phyloP scores from a whole-genome alignment of 139 green algal species.

The Gonium pectorale region DNA sequence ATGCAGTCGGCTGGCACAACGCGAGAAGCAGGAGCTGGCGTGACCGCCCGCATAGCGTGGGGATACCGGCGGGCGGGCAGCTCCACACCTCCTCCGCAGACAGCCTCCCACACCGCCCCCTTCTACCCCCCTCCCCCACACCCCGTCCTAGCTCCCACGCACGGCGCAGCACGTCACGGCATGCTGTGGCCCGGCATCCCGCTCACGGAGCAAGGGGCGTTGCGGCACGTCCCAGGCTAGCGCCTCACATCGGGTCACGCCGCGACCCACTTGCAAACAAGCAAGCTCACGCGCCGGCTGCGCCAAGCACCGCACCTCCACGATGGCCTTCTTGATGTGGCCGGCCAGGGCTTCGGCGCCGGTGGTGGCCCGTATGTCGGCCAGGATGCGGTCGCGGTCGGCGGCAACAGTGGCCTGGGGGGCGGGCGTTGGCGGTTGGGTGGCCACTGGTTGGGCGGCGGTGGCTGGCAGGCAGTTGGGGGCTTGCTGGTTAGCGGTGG shows the following conservation, averaged over 20 bases:
- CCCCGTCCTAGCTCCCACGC: too few relatives aligned
- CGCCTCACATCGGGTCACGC: too few relatives aligned
- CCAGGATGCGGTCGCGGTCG: constrained; percentile 40
- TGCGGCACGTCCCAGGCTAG: background rate
- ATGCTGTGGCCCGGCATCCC: too few relatives aligned
- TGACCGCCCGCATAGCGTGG: too few relatives aligned
- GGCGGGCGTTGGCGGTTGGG: background rate
- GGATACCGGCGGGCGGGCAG: too few relatives aligned
- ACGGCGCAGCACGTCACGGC: too few relatives aligned
- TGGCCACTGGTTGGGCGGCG: background rate
- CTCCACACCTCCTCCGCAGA: too few relatives aligned
- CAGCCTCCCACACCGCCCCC: too few relatives aligned
- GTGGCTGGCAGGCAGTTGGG: background rate
- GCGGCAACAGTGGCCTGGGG: constrained; percentile 21
- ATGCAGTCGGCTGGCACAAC: too few relatives aligned
- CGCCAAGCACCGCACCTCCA: constrained; percentile 27
- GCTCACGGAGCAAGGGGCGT: background rate
- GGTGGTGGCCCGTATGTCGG: constrained; percentile 22
- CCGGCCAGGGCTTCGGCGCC: constrained; percentile 10
- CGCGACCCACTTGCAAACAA: background rate
- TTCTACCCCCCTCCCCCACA: too few relatives aligned
- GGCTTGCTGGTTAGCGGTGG: background rate
- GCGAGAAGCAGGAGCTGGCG: too few relatives aligned
- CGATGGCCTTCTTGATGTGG: constrained; percentile 17
- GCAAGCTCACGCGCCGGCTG: background rate